Base-by-base conservation (phyloP, 1,284 basidiomycete species). In the Cerrena zonata region DNA sequence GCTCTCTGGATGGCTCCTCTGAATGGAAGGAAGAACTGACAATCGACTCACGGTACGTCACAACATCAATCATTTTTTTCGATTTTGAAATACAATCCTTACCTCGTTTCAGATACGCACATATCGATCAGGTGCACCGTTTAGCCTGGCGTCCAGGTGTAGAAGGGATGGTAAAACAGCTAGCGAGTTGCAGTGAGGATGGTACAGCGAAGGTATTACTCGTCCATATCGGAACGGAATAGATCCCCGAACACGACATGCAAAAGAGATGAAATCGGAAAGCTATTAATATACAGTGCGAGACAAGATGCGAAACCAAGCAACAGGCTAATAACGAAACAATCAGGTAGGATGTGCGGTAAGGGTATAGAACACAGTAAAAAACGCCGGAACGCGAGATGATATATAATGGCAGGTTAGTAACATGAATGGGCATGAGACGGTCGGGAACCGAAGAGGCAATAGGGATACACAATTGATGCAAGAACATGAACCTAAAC, bases 401-500 rank as follows among this genome's bases (percentile, higher is more conserved):
- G 70, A 72, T 72, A 75, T 69, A 71, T 69, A 71, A 68, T 68
- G 74, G 67, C 66, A 57, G 64, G 49, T 60, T 62, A 62, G 61
- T 60, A 65, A 61, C 60, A 64, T 59, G 61, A 57, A 59, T 57
- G 63, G 59, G 58, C 61, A 67, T 34, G 56, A 65, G 63, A 36
- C 18, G 23, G 23, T 21, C 61, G 52, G 52, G 61, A 61, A 64
- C 60, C 64, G 66, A 61, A 60, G 65, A 65, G 68, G 69, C 69
- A 73, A 72, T 88, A 89, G 76, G 80, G 86, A 90, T 89, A 89
- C 86, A 89, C 75, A 74, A 78, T 77, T 68, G 58, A 61, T 57
- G 53, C 50, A 48, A 69, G 60, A 67, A 65, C 65, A 64, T 65
- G 73, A n/a, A 70, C 69, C 86, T 77, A 90, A 70, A 90, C 76